These are phyloP conservation scores for Schoenoplectus tabernaemontani DNA, from an alignment of 202 grass and related monocot species.

Conservation along the genomic window DNA sequence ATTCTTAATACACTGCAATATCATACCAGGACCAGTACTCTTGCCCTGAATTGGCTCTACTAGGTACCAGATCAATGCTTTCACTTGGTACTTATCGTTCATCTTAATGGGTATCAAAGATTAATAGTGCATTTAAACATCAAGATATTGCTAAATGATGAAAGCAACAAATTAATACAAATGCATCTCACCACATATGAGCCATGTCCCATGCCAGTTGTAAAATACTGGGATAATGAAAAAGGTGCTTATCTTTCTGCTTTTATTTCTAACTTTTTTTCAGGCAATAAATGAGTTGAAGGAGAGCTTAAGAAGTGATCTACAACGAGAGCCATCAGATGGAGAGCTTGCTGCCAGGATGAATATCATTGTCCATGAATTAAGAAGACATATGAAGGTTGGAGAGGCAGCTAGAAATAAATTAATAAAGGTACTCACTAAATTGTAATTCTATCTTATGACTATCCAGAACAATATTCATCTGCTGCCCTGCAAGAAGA, in stretches of 20 bases:
- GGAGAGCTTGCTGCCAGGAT: slow-evolving; percentile 48
- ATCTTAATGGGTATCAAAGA: neutral
- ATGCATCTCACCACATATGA: neutral
- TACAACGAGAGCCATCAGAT: slow-evolving; percentile 54
- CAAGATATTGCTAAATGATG: neutral
- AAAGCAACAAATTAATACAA: neutral
- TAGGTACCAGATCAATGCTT: neutral
- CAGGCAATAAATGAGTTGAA: slow-evolving; percentile 57
- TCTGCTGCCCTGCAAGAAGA: neutral
- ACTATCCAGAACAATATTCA: neutral
- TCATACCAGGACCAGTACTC: neutral
- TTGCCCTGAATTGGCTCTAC: neutral
- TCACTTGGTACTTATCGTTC: neutral
- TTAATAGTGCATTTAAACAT: neutral
- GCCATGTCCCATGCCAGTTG: neutral
- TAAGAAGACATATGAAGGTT: slow-evolving; percentile 46
- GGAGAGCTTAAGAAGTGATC: slow-evolving; percentile 43
- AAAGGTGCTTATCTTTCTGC: neutral
- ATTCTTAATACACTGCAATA: neutral
- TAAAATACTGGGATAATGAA: neutral
- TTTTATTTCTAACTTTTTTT: neutral
- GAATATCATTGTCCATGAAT: slow-evolving; percentile 43
- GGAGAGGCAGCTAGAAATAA: slow-evolving; percentile 75
- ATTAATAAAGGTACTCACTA: slow-evolving; percentile 62
- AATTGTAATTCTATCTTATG: neutral